Percentiles rank a stretch among this genome's conserved stretches.
Conservation (phyloP, 1,284 basidiomycete genomes). For the Sporisorium exsertum region DNA sequence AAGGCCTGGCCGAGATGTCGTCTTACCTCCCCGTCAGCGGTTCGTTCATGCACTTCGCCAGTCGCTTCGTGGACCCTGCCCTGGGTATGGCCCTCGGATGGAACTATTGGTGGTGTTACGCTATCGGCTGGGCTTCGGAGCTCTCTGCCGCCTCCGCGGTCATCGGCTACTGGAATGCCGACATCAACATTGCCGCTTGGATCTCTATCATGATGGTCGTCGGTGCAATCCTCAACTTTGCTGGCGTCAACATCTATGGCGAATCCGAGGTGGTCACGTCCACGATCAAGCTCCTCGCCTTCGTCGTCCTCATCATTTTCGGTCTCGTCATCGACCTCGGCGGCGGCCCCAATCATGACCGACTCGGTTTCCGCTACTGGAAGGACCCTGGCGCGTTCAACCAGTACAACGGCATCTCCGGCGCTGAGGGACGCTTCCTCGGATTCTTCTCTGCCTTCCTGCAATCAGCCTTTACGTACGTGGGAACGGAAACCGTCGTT, state of each 20-base stretch:
- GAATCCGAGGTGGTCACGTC: constrained; percentile 74
- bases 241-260: constrained; percentile 69
- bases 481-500: constrained; percentile 84
- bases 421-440: constrained; percentile 74
- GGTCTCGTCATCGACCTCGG: constrained; percentile 72
- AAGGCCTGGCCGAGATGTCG: constrained; percentile 63
- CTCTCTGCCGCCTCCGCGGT: constrained; percentile 70
- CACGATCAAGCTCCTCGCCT: constrained; percentile 74
- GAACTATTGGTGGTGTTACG: constrained; percentile 64
- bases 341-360: constrained; percentile 62
- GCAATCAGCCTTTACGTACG: constrained; percentile 83
- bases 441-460: constrained; percentile 69
- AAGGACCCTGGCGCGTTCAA: constrained; percentile 71
- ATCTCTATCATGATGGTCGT: constrained; percentile 58
- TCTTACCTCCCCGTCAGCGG: constrained; percentile 62
- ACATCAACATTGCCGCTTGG: constrained; percentile 57
- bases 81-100: constrained; percentile 76
- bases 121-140: constrained; percentile 64
- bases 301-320: constrained; percentile 75
- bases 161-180: constrained; percentile 65
- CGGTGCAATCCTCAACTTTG: constrained; percentile 56
- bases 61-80: constrained; percentile 74
- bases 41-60: constrained; percentile 59
- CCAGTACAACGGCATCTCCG: constrained; percentile 70
- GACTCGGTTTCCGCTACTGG: constrained; percentile 62